A percentile compares a stretch with the other conserved stretches of the same genome.
These are phyloP conservation scores for Trichosporon sp. DNA, from an alignment of 1,284 basidiomycete genomes.

Conservation along the genomic window DNA sequence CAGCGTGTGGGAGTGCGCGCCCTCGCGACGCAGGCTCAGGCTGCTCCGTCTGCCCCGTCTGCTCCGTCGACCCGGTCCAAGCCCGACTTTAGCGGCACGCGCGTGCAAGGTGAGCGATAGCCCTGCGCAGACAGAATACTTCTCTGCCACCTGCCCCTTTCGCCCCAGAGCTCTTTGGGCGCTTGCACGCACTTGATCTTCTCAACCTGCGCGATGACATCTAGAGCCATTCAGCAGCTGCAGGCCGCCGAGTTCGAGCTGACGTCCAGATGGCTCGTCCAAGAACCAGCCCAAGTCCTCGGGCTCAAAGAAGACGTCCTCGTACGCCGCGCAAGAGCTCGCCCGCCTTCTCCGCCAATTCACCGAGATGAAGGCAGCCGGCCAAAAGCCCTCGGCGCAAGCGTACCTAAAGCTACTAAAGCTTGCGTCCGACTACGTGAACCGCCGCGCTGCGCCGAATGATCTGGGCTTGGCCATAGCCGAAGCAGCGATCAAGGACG, in stretches of 20 bases:
- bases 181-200: too few relatives aligned
- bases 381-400: slow-evolving; percentile 22
- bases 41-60: background rate
- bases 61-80: background rate
- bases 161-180: too few relatives aligned
- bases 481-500: slow-evolving; percentile 33
- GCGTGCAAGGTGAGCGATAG: background rate
- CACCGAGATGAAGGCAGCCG: slow-evolving; percentile 17
- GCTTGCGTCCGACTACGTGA: slow-evolving; percentile 28
- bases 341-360: slow-evolving; percentile 26
- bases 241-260: too few relatives aligned
- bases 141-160: background rate
- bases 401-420: slow-evolving; percentile 34
- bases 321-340: too few relatives aligned
- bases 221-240: too few relatives aligned
- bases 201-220: too few relatives aligned
- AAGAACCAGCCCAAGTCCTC: too few relatives aligned
- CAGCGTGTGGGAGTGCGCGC: background rate
- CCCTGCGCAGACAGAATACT: too few relatives aligned
- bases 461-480: slow-evolving; percentile 35
- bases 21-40: background rate
- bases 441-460: background rate
- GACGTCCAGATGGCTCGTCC: too few relatives aligned
- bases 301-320: too few relatives aligned
- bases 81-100: background rate